These are phyloP conservation scores for Leccinum truebloodii DNA, from an alignment of 768 basidiomycete genomes.

Conservation along the genomic window DNA sequence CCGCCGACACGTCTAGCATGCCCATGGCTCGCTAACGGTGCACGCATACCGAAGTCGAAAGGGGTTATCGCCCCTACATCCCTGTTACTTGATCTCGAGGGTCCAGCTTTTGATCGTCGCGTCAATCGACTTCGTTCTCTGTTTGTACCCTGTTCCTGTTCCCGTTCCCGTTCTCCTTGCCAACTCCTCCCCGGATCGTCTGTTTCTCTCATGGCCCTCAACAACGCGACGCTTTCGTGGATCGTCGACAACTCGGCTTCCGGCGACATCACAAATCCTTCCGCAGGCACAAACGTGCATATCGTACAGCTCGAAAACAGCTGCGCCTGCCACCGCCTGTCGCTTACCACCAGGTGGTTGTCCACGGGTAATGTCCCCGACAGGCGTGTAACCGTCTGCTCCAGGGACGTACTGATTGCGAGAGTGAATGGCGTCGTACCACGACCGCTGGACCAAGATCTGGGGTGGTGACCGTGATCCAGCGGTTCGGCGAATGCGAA, in stretches of 20 bases:
- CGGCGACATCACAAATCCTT: constrained; percentile 12
- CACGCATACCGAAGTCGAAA: background rate
- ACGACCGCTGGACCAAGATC: background rate
- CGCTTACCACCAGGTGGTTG: constrained; percentile 40
- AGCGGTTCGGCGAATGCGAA: constrained; percentile 43
- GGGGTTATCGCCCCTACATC: background rate
- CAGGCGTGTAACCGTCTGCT: constrained; percentile 46
- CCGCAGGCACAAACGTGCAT: constrained; percentile 48
- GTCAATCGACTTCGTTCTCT: background rate
- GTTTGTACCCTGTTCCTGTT: background rate
- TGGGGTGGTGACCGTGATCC: constrained; percentile 36
- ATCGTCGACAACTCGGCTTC: constrained; percentile 35
- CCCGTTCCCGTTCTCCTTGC: background rate
- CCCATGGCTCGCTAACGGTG: background rate
- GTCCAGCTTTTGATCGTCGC: background rate
- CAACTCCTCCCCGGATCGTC: constrained; percentile 32
- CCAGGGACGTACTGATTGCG: constrained; percentile 49
- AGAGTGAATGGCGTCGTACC: constrained; percentile 47
- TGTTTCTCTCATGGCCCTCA: constrained; percentile 42
- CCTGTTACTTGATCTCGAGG: constrained; percentile 2
- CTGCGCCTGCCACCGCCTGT: constrained; percentile 62
- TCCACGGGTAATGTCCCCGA: constrained; percentile 50
- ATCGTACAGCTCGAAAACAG: constrained; percentile 59
- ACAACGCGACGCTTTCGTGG: constrained; percentile 48
- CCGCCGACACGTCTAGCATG: background rate